phyloP scores from a whole-genome alignment of 371 early-diverging fungal species.

The Mucor mucedo region DNA sequence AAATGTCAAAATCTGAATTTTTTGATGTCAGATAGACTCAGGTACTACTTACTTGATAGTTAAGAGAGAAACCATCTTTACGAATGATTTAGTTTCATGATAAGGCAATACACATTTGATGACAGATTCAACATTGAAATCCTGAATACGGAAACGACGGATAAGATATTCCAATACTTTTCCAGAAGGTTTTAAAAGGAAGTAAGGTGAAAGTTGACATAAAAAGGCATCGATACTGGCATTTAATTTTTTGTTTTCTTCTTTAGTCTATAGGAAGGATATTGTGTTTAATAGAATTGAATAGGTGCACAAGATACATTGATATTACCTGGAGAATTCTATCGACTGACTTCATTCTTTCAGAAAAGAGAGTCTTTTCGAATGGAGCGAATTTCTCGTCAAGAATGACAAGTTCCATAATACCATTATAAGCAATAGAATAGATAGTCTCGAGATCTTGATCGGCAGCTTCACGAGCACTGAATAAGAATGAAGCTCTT shows the following conservation, averaged over 20 bases:
- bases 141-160: slow-evolving; percentile 87
- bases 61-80: slow-evolving; percentile 78
- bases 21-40: background rate
- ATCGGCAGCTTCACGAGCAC: slow-evolving; percentile 84
- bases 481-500: slow-evolving; percentile 83
- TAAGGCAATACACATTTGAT: slow-evolving; percentile 86
- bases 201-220: slow-evolving; percentile 79
- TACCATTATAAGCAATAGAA: slow-evolving; percentile 83
- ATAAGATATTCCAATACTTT: slow-evolving; percentile 94
- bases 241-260: slow-evolving; percentile 85
- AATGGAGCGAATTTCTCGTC: slow-evolving; percentile 73
- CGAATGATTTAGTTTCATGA: slow-evolving; percentile 90
- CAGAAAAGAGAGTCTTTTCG: slow-evolving; percentile 82
- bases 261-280: slow-evolving; percentile 59
- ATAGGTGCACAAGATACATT: background rate
- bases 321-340: slow-evolving; percentile 67
- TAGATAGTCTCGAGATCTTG: slow-evolving; percentile 88
- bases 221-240: slow-evolving; percentile 76
- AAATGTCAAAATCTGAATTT: background rate
- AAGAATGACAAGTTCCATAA: slow-evolving; percentile 73
- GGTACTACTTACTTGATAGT: slow-evolving; percentile 57
- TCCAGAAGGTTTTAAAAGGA: slow-evolving; percentile 80
- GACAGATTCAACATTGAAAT: slow-evolving; percentile 83
- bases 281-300: no score
- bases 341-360: slow-evolving; percentile 78